phyloP scores from a whole-genome alignment of 208 protist genomes.

The Leishmania arabica region DNA sequence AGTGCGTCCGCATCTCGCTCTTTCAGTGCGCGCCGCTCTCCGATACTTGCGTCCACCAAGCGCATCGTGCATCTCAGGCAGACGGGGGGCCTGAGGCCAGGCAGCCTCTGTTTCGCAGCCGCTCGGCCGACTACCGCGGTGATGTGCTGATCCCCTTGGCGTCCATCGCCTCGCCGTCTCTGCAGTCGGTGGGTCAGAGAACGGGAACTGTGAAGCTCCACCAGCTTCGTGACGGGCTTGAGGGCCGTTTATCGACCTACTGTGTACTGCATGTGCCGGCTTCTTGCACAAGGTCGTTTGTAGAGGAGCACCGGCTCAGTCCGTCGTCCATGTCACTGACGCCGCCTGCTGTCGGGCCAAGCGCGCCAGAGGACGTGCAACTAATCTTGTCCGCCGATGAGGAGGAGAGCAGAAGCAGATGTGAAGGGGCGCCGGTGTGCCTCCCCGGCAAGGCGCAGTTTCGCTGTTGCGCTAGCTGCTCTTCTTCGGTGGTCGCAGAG shows the following conservation, averaged over 20 bases:
- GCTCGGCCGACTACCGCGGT: conserved; percentile 25
- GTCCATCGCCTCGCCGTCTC: not conserved
- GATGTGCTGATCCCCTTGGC: conserved; percentile 28
- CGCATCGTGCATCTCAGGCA: not conserved
- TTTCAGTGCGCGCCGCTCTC: conserved; percentile 7
- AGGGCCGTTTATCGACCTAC: conserved; percentile 48
- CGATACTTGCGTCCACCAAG: not conserved
- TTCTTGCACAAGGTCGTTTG: not conserved
- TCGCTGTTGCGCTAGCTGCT: conserved; percentile 15
- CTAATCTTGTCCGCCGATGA: not conserved
- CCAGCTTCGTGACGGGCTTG: conserved; percentile 32
- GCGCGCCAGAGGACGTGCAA: not conserved
- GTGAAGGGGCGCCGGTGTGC: not conserved
- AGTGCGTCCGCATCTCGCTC: conserved; percentile 20
- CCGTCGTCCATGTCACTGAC: not conserved
- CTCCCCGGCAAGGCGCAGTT: not conserved
- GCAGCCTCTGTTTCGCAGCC: conserved; percentile 18
- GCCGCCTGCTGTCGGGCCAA: not conserved
- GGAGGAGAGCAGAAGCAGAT: not conserved
- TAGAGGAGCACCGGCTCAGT: conserved; percentile 10
- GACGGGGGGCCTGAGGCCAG: not conserved
- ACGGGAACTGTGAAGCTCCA: not conserved
- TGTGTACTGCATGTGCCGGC: conserved; percentile 42
- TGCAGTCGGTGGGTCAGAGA: not conserved
- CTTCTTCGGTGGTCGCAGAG: not conserved